Conservation (phyloP, 2,329 filamentous ascomycete genomes). For the Dactylellina leptospora region DNA sequence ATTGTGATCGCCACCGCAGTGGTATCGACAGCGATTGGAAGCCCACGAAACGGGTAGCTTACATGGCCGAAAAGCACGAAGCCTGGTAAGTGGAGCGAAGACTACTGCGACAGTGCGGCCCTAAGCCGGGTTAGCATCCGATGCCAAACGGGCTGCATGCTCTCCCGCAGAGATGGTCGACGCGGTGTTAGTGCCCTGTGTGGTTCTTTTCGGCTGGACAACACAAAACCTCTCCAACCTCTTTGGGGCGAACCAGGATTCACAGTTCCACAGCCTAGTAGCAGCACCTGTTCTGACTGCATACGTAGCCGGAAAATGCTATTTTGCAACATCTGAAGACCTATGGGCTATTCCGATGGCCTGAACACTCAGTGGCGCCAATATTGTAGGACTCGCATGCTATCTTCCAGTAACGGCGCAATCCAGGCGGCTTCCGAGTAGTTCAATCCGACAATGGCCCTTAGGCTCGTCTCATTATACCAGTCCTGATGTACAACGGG, state of each 20-base stretch:
- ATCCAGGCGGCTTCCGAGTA: neutral
- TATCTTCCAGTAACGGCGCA: neutral
- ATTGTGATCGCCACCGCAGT: neutral
- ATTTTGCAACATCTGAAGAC: no score
- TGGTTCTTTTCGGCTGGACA: constrained; percentile 46
- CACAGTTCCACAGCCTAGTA: neutral
- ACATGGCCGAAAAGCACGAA: neutral
- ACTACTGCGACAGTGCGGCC: neutral
- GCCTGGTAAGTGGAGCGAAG: constrained; percentile 1
- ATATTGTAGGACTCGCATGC: constrained; percentile 14
- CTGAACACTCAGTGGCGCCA: no score
- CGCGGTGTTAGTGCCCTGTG: constrained; percentile 4
- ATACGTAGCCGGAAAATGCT: constrained; percentile 11
- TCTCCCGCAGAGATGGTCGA: neutral
- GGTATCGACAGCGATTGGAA: neutral
- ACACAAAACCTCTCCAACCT: constrained; percentile 25
- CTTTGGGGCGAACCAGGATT: neutral
- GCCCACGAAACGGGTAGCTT: neutral
- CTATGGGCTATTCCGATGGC: no score
- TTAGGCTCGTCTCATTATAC: neutral
- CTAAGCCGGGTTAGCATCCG: neutral
- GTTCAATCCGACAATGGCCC: constrained; percentile 1
- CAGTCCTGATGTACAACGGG: neutral
- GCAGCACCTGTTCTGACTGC: neutral
- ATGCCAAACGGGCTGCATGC: neutral